Percentiles rank a stretch among this genome's conserved stretches.
Evolutionary conservation across 768 basidiomycete genomes (phyloP).

Genomic region (Clavaria fumosa): DNA sequence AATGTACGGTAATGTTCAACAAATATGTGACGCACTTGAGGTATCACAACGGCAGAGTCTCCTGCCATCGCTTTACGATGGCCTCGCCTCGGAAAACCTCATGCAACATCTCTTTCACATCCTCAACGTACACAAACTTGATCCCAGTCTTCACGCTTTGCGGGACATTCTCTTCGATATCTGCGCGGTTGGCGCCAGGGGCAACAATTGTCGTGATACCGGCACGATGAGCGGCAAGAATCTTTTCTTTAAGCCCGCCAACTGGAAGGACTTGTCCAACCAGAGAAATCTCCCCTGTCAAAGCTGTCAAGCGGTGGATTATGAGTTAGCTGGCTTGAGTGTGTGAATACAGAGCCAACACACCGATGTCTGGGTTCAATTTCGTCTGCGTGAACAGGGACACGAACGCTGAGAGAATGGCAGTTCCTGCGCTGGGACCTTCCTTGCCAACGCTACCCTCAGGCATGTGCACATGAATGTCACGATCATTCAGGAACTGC

Average conservation of each 20-base stretch:
- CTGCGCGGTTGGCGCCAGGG: conserved; percentile 77
- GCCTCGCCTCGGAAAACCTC: conserved; percentile 66
- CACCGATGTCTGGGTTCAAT: conserved; percentile 81
- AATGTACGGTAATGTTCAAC: too few relatives aligned
- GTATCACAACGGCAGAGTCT: conserved; percentile 28
- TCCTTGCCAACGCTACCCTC: conserved; percentile 90
- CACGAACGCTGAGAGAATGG: conserved; percentile 82
- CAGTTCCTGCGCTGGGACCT: conserved; percentile 93
- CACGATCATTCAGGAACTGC: conserved; percentile 70
- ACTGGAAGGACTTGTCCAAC: conserved; percentile 94
- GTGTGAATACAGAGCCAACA: conserved; percentile 14
- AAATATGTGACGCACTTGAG: too few relatives aligned
- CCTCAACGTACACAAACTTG: conserved; percentile 88
- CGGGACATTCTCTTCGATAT: conserved; percentile 96
- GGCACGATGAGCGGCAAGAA: conserved; percentile 90
- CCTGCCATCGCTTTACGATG: conserved; percentile 50
- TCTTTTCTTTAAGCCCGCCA: conserved; percentile 92
- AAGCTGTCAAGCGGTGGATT: conserved; percentile 34
- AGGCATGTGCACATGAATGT: conserved; percentile 95
- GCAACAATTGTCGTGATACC: conserved; percentile 88
- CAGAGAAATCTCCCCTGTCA: conserved; percentile 97
- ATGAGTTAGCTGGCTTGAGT: neutral
- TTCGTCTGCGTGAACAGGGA: conserved; percentile 77
- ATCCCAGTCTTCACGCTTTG: conserved; percentile 93
- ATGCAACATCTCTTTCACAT: conserved; percentile 75